A percentile compares a stretch with the other conserved stretches of the same genome.
These are phyloP conservation scores for Jaapia argillacea DNA, from an alignment of 768 basidiomycete species.

Conservation along the genomic window DNA sequence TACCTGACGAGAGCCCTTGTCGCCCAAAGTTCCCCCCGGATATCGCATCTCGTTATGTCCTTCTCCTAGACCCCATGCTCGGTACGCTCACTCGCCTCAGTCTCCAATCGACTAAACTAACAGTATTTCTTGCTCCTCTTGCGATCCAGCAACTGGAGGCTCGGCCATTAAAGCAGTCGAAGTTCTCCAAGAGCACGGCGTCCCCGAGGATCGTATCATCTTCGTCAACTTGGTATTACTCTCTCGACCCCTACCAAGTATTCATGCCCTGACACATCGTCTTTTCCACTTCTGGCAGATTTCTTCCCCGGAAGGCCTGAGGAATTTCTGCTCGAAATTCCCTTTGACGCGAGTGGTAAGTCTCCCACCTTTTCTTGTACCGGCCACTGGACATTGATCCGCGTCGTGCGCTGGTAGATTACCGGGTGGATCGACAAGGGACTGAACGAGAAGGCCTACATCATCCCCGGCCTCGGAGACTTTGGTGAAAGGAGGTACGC, in stretches of 20 bases:
- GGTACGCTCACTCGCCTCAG: conserved; percentile 35
- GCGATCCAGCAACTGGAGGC: conserved; percentile 79
- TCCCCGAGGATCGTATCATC: conserved; percentile 90
- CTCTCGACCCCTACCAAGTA: too few species aligned
- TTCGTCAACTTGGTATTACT: conserved; percentile 91
- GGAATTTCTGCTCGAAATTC: conserved; percentile 65
- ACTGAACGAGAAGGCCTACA: conserved; percentile 84
- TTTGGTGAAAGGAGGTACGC: conserved; percentile 93
- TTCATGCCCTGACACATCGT: too few species aligned
- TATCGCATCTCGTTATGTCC: conserved; percentile 83
- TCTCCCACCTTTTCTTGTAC: conserved; percentile 7
- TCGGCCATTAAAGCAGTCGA: conserved; percentile 98
- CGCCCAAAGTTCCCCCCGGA: conserved; percentile 75
- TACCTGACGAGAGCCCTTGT: not conserved
- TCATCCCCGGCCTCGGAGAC: conserved; percentile 93
- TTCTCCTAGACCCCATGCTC: conserved; percentile 96
- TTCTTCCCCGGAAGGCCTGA: conserved; percentile 83
- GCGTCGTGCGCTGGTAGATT: conserved; percentile 35
- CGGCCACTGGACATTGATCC: not conserved
- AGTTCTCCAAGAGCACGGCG: conserved; percentile 83
- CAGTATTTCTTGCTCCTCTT: conserved; percentile 11
- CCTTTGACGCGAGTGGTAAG: conserved; percentile 72
- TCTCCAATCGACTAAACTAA: not conserved
- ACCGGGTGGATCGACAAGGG: conserved; percentile 96
- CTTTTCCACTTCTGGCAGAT: conserved; percentile 38